These are phyloP conservation scores for Diphasiastrum complanatum DNA, from an alignment of 83 land plant genomes.

Conservation along the genomic window DNA sequence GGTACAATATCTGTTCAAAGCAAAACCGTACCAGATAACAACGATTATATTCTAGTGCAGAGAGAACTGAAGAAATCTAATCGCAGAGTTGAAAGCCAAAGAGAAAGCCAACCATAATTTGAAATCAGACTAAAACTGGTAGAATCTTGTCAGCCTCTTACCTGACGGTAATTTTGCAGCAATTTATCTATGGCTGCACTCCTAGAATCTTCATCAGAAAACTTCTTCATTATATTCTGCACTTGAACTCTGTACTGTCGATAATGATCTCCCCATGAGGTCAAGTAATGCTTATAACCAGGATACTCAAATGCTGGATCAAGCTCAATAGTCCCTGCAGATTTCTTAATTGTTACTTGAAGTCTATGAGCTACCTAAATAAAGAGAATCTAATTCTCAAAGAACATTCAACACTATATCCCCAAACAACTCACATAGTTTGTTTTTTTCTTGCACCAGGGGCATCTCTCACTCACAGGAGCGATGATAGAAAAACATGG, in stretches of 20 bases:
- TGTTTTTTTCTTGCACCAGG: no score
- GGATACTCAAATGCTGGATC: not conserved
- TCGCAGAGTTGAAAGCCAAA: no score
- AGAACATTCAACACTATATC: no score
- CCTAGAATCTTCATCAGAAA: not conserved
- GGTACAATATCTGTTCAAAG: not conserved
- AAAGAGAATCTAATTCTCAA: no score
- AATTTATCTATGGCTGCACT: not conserved
- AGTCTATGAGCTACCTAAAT: not conserved
- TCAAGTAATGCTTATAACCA: not conserved
- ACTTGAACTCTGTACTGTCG: not conserved
- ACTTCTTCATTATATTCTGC: not conserved
- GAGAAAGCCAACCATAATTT: no score
- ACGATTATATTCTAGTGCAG: not conserved
- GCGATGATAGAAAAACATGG: no score
- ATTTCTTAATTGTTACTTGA: not conserved
- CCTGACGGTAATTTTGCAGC: not conserved
- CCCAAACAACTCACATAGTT: no score
- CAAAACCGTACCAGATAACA: not conserved
- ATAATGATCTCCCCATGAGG: not conserved
- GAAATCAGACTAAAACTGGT: no score
- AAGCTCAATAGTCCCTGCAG: not conserved
- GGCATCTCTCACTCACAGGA: no score
- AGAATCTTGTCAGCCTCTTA: not conserved
- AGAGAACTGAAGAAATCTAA: not conserved